These are phyloP conservation scores for Russula vinacea DNA, from an alignment of 768 basidiomycete species.

Conservation along the genomic window DNA sequence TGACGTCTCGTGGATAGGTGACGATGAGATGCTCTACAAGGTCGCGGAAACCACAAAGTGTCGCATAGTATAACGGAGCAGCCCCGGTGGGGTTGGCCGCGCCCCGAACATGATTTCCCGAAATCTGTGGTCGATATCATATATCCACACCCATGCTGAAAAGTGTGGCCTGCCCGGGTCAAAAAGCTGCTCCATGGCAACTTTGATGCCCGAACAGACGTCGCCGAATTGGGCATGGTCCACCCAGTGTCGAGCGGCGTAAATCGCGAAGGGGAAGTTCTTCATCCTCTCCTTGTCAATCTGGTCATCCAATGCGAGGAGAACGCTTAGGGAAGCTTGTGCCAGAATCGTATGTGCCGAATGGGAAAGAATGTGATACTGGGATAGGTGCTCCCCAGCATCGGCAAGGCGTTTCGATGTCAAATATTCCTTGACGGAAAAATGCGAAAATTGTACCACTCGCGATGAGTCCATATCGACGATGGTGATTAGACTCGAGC, in stretches of 20 bases:
- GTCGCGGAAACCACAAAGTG: not conserved
- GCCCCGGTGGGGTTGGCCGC: not conserved
- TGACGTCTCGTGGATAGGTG: not conserved
- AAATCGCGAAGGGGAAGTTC: not conserved
- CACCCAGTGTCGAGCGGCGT: not conserved
- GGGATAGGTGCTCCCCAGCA: not conserved
- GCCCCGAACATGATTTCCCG: not conserved
- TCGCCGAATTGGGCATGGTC: not conserved
- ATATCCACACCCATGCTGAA: not conserved
- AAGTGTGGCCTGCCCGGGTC: not conserved
- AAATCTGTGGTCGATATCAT: not conserved
- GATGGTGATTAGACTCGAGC: slow-evolving; percentile 2
- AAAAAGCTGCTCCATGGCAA: not conserved
- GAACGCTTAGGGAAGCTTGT: not conserved
- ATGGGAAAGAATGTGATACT: not conserved
- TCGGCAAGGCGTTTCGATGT: not conserved
- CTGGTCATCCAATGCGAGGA: not conserved
- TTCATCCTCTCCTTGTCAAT: not conserved
- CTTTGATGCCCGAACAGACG: not conserved
- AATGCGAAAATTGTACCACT: not conserved
- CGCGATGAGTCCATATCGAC: not conserved
- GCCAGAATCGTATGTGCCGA: not conserved
- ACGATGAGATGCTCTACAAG: not conserved
- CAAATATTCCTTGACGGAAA: not conserved
- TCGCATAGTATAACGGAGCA: not conserved